Percentiles rank a stretch among this genome's conserved stretches.
Evolutionary conservation across 2,329 filamentous ascomycete genomes (phyloP).

Genomic region (Beauveria scarabaeidicola): DNA sequence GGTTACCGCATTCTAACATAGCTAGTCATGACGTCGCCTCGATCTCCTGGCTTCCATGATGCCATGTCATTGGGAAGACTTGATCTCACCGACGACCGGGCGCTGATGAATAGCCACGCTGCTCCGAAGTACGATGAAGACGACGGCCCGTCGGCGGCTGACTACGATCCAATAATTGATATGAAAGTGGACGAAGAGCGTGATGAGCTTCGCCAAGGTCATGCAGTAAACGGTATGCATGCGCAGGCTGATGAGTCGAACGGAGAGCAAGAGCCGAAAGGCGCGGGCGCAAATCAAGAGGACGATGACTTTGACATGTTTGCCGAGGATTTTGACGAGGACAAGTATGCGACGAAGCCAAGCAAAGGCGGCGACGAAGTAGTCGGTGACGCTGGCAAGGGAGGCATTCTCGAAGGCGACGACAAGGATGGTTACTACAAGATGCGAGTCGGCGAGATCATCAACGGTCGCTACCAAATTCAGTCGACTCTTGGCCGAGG

Average conservation of each 20-base stretch:
- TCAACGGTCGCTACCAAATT: constrained; percentile 84
- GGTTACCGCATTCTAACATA: constrained; percentile 15
- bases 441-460: constrained; percentile 80
- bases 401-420: constrained; percentile 82
- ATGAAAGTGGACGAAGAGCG: constrained; percentile 76
- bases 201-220: constrained; percentile 55
- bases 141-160: constrained; percentile 81
- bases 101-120: constrained; percentile 54
- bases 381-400: constrained; percentile 55
- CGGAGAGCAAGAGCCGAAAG: constrained; percentile 21
- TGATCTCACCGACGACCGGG: constrained; percentile 56
- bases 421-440: constrained; percentile 96
- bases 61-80: constrained; percentile 51
- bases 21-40: constrained; percentile 33
- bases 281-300: constrained; percentile 45
- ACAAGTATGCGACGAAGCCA: constrained; percentile 51
- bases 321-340: constrained; percentile 66
- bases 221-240: constrained; percentile 42
- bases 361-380: constrained; percentile 36
- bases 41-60: constrained; percentile 37
- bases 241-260: constrained; percentile 23
- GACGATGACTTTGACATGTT: constrained; percentile 83
- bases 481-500: constrained; percentile 82
- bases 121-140: constrained; percentile 35
- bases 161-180: constrained; percentile 83